phyloP scores from a whole-genome alignment of 768 basidiomycete genomes.

The Russula vinacea region DNA sequence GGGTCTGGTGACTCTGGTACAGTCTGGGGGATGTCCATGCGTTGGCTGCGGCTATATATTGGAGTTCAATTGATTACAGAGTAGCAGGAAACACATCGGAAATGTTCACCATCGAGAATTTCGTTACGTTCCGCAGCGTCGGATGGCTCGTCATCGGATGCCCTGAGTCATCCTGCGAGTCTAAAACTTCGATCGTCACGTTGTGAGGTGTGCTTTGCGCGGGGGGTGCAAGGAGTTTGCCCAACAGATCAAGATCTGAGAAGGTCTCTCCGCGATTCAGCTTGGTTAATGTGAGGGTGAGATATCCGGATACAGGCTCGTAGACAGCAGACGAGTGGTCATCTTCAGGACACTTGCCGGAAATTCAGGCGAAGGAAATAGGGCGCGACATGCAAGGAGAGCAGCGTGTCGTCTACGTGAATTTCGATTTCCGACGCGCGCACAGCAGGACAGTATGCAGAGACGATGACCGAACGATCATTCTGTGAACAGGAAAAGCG shows the following conservation, averaged over 20 bases:
- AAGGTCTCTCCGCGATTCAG: conserved; percentile 63
- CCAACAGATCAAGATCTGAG: conserved; percentile 72
- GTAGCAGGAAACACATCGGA: conserved; percentile 1
- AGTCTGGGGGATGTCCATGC: conserved; percentile 77
- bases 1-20: conserved; percentile 47
- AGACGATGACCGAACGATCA: conserved; percentile 50
- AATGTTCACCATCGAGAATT: conserved; percentile 51
- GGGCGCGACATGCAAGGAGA: conserved; percentile 76
- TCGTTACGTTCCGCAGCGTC: conserved; percentile 43
- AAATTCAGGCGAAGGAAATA: conserved; percentile 83
- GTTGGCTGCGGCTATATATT: conserved; percentile 67
- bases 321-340: conserved; percentile 65
- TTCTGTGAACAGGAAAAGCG: conserved; percentile 69
- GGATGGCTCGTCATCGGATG: neutral
- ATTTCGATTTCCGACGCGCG: conserved; percentile 77
- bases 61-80: conserved; percentile 13
- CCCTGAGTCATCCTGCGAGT: conserved; percentile 30
- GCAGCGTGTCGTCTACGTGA: conserved; percentile 63
- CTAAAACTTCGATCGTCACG: conserved; percentile 57
- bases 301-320: conserved; percentile 72
- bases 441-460: conserved; percentile 68
- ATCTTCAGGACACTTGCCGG: conserved; percentile 63
- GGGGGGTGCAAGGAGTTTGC: conserved; percentile 72
- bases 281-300: conserved; percentile 73
- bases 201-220: conserved; percentile 36